Base-by-base conservation (phyloP, 2,329 filamentous ascomycete species). In the Triangularia verruculosa region DNA sequence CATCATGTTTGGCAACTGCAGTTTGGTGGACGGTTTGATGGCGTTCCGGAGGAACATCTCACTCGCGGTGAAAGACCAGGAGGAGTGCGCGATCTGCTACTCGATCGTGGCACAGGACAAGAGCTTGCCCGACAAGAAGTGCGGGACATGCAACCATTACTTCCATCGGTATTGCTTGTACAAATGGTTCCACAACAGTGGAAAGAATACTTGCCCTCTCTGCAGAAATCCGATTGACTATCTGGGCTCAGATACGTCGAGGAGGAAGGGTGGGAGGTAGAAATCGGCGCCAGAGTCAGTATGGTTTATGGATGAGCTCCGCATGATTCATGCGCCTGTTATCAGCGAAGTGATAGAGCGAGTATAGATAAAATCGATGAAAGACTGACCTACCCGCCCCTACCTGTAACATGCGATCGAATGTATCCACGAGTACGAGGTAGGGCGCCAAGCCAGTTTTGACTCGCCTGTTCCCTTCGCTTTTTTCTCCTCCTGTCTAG, bases 11-110 rank as follows among this genome's bases (percentile, higher is more conserved):
- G 91, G 92, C 66, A 94, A 95, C 72, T 93, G 93, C 61, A 91
- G 86, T 73, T 86, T 99, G 63, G 90, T 93, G 61, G 94, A 98
- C 70, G 95, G 93, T 1, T 80, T 99, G 28, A 83, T 89, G 12
- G 88, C 92, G 8, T 98, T 96, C 82, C 87, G 91, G 67, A 86
- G 89, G 67, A 98, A 98, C 75, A 89, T 99, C 12, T 86, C 89
- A 13, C 92, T 92, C 1, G 91, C 92, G 3, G 83, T 99, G 68
- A 95, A 96, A 78, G 95, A 93, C 34, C 93, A 98, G 77, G 91
- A 86, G 20, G 95, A 99, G 76, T 99, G 95, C 74, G 92, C 95
- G 9, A 98, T 98, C 74, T 98, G 94, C 80, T 98, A 98, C 79
- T 93, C 89, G 64, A 93, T 99, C 73, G 92, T 99, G 67, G 92